Evolutionary conservation across 805 yeast species (phyloP).

Genomic region (Blastobotrys peoriensis): DNA sequence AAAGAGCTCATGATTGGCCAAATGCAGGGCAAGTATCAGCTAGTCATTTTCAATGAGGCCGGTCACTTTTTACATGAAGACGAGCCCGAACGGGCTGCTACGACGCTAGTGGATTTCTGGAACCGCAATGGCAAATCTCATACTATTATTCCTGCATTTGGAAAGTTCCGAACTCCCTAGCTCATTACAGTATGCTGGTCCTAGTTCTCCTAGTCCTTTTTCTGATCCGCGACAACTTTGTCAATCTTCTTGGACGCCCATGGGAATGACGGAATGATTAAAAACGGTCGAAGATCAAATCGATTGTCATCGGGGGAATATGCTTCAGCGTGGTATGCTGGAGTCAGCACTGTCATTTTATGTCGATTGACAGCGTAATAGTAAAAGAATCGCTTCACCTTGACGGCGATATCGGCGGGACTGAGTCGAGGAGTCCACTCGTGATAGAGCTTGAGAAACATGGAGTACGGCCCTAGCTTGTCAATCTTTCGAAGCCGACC

Average conservation of each 20-base stretch:
- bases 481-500: slow-evolving; percentile 88
- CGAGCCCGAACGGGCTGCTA: slow-evolving; percentile 60
- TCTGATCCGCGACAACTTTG: slow-evolving; percentile 44
- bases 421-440: slow-evolving; percentile 85
- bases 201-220: slow-evolving; percentile 13
- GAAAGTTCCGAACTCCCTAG: slow-evolving; percentile 26
- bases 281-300: slow-evolving; percentile 92
- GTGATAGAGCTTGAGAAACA: slow-evolving; percentile 85
- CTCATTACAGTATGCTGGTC: slow-evolving; percentile 1
- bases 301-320: slow-evolving; percentile 98
- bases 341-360: slow-evolving; percentile 96
- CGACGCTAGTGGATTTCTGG: slow-evolving; percentile 38
- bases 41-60: slow-evolving; percentile 70
- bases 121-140: slow-evolving; percentile 26
- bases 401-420: slow-evolving; percentile 81
- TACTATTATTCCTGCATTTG: slow-evolving; percentile 29
- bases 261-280: slow-evolving; percentile 81
- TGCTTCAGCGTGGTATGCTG: slow-evolving; percentile 95
- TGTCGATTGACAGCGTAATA: slow-evolving; percentile 94
- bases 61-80: slow-evolving; percentile 98
- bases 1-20: slow-evolving; percentile 86
- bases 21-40: slow-evolving; percentile 93
- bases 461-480: slow-evolving; percentile 93
- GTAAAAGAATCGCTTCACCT: slow-evolving; percentile 88
- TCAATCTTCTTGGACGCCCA: slow-evolving; percentile 91